Evolutionary conservation across 805 yeast genomes (phyloP), one percentile per base, ranked within the genome.

Genomic region (Metschnikowia koreensis): DNA sequence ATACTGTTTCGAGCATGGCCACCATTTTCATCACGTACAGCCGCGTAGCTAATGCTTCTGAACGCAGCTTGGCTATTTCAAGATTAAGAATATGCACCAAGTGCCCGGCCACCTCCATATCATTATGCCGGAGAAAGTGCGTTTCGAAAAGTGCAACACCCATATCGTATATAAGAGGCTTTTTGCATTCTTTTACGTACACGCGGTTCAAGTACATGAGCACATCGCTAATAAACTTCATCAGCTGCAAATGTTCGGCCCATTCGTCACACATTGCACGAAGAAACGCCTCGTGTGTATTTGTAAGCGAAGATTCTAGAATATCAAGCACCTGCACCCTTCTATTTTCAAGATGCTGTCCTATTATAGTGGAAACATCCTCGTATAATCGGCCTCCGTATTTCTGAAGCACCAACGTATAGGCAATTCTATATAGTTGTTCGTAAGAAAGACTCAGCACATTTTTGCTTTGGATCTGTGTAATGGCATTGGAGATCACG

Each of bases 151-250:
- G 66, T 33, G 77, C 78, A 26, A 90, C 73, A 0, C 96, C 96
- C 44, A 84, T 75, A 62, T 91, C 97, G 62, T 84, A 86, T 2
- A 86, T 76, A 51, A 84, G 70, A 4, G 87, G 82, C 46, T 82
- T 70, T 59, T 81, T 84, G 50, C 76, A 73, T 56, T 86, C 92
- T 57, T 82, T 84, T 28, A 91, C 87, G 59, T 87, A 90, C 0
- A 89, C 96, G 41, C 96, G 78, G 63, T 91, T 96, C 63, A 92
- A 67, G 62, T 91, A 91, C 87, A 91, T 85, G 64, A 89, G 71
- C 3, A 91, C 88, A 66, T 92, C 96, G 60, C 92, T 81, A 41
- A 89, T 80, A 78, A 89, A 82, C 56, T 88, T 77, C 85, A 89
- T 87, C 45, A 86, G 77, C 38, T 83, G 75, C 38, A 84, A 66